Conservation (phyloP, 345 rosid genomes). For the Eucalyptus viminalis region DNA sequence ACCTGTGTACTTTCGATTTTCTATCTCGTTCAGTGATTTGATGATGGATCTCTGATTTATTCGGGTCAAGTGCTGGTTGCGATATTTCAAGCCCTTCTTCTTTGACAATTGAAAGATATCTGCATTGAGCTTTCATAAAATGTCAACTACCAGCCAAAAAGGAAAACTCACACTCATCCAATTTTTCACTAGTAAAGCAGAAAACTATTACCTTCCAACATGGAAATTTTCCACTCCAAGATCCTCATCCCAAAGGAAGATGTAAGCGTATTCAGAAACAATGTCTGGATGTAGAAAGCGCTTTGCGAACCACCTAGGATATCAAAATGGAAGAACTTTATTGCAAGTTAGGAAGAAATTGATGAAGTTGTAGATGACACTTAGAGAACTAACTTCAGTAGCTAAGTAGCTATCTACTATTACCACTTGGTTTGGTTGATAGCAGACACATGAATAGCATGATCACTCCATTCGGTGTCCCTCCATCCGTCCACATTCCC, state of each 20-base stretch:
- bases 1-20: constrained; percentile 60
- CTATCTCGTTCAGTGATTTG: constrained; percentile 36
- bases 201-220: constrained; percentile 19
- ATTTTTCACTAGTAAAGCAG: neutral
- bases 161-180: neutral
- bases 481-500: constrained; percentile 65
- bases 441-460: constrained; percentile 57
- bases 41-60: constrained; percentile 46
- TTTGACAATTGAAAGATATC: constrained; percentile 53
- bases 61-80: constrained; percentile 72
- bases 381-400: neutral
- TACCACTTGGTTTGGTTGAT: constrained; percentile 83
- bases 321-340: neutral
- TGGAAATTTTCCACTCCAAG: constrained; percentile 36
- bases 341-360: neutral
- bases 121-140: constrained; percentile 2
- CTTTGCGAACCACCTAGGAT: constrained; percentile 83
- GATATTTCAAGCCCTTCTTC: constrained; percentile 82
- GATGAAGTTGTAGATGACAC: neutral
- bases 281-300: constrained; percentile 65
- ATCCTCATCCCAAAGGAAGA: constrained; percentile 68
- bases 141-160: neutral
- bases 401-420: neutral
- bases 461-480: constrained; percentile 51
- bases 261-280: constrained; percentile 27